phyloP scores from a whole-genome alignment of 495 filamentous ascomycete species.

The Pyrenopolyporus hunteri region DNA sequence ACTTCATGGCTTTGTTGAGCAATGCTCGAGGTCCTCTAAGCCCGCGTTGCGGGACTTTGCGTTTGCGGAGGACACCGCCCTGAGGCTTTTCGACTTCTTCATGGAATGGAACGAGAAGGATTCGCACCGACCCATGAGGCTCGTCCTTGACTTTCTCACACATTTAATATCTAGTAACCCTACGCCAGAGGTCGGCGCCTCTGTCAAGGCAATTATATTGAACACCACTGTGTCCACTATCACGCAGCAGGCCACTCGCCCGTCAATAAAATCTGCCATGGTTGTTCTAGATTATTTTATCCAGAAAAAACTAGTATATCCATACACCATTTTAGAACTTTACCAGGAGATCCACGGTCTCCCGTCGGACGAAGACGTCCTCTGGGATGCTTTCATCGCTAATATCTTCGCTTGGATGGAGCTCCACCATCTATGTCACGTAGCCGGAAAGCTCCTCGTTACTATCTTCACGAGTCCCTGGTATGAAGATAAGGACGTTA shows the following conservation, averaged over 20 bases:
- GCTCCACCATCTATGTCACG: constrained; percentile 65
- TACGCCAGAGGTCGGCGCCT: constrained; percentile 39
- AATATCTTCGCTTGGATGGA: constrained; percentile 66
- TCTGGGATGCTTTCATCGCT: constrained; percentile 54
- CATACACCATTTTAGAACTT: constrained; percentile 45
- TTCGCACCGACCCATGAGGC: constrained; percentile 75
- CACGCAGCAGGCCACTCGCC: constrained; percentile 54
- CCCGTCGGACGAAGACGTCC: constrained; percentile 10
- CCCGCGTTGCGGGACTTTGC: constrained; percentile 49
- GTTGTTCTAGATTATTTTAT: constrained; percentile 66
- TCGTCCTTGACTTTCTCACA: constrained; percentile 67
- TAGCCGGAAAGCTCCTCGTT: constrained; percentile 68
- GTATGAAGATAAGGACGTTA: constrained; percentile 41
- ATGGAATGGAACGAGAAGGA: constrained; percentile 76
- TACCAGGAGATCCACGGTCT: constrained; percentile 44
- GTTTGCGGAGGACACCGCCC: constrained; percentile 60
- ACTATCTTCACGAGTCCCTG: constrained; percentile 57
- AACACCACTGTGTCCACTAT: constrained; percentile 56
- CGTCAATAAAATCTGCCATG: constrained; percentile 66
- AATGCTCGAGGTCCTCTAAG: constrained; percentile 55
- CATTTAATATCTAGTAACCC: constrained; percentile 59
- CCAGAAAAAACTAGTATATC: constrained; percentile 55
- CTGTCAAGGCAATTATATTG: constrained; percentile 49
- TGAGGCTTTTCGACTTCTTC: constrained; percentile 69
- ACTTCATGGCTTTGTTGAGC: constrained; percentile 61